A percentile compares a stretch with the other conserved stretches of the same genome.
Conservation (phyloP, 73 alveolate species). For the Urostyla sp. region DNA sequence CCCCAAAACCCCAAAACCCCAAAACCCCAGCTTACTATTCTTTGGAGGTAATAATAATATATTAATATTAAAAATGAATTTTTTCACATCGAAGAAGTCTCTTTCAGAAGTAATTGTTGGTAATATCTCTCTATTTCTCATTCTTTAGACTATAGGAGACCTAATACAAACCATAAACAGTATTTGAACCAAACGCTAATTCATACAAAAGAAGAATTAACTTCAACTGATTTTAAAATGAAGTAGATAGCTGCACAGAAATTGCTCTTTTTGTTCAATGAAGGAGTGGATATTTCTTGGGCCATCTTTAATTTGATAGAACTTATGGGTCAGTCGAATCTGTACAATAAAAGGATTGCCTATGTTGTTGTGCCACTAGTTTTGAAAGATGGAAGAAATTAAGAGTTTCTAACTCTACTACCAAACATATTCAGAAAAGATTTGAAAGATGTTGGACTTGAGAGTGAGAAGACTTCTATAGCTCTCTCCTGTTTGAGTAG, state of each 20-base stretch:
- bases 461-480: conserved; percentile 50
- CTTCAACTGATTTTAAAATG: conserved; percentile 49
- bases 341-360: conserved; percentile 45
- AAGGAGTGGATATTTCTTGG: conserved; percentile 66
- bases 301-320: conserved; percentile 70
- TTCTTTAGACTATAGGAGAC: too few relatives aligned
- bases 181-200: conserved; percentile 45
- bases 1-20: too few relatives aligned
- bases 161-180: conserved; percentile 54
- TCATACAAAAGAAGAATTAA: conserved; percentile 60
- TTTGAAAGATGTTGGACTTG: conserved; percentile 40
- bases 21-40: too few relatives aligned
- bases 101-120: conserved; percentile 53
- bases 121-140: too few relatives aligned
- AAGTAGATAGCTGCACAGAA: conserved; percentile 63
- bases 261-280: conserved; percentile 60
- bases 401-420: conserved; percentile 47
- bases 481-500: conserved; percentile 58
- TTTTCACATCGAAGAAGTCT: conserved; percentile 7
- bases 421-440: conserved; percentile 66
- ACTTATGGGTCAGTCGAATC: conserved; percentile 60
- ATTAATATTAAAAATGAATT: conserved; percentile 24
- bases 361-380: conserved; percentile 59
- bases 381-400: conserved; percentile 31
- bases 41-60: too few relatives aligned